Evolutionary conservation across 495 filamentous ascomycete genomes (phyloP), one percentile per base, ranked within the genome.

Genomic region (Neurospora tetraspora): DNA sequence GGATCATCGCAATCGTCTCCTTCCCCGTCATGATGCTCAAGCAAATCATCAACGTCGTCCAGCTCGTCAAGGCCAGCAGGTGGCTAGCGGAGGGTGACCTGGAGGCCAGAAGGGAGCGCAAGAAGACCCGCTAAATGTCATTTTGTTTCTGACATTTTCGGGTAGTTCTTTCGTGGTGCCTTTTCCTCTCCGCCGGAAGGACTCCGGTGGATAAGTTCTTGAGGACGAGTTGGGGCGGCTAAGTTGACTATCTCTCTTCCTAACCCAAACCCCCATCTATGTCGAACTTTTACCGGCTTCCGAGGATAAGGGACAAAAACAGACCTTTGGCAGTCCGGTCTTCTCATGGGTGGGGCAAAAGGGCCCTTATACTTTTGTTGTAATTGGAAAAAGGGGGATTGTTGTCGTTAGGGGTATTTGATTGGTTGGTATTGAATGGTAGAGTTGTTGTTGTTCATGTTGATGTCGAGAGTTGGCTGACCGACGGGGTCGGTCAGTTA

Each of bases 11-110:
- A 42, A 87, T 85, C n/a, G 82, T 96, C 74, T 92, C 91, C 71
- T 88, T 89, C 75, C 96, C 94, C 6, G 85, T 97, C 77, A 98
- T 98, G 93, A 85, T 87, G 27, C 85, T 89, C 73, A 99, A 99
- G 87, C 96, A 99, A 80, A 86, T 92, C 73, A 91, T 98, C 84
- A 98, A 98, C 78, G 87, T 98, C 42, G 86, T 98, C 59, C 96
- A 99, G 83, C 85, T 99, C 71, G 89, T 97, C 78, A 97, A 97
- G 83, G 96, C 96, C 11, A 92, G 92, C 82, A 88, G 88, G 77
- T 97, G 94, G 92, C 83, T 99, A 68, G 96, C 93, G 1, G 94
- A 98, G 83, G 93, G 94, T 23, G 96, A 99, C 77, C 77, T 89
- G 16, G 80, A 85, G 78, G 81, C 86, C 61, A 82, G 92, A 76